Base-by-base conservation (phyloP, 768 basidiomycete species). In the Tylopilus sp. region DNA sequence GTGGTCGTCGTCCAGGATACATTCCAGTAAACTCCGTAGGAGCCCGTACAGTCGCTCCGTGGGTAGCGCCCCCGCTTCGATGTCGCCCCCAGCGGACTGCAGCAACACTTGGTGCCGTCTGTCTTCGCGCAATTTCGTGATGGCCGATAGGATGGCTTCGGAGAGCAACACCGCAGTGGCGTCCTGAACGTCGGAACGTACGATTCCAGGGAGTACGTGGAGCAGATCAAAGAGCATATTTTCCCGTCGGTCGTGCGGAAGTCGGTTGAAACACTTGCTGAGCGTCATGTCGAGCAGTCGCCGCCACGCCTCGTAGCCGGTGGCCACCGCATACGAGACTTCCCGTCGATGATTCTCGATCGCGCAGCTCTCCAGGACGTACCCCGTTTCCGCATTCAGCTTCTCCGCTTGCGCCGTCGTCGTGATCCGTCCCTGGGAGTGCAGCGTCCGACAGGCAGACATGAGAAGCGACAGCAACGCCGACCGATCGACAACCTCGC, bases 141-240 rank as follows among this genome's bases (percentile, higher is more conserved):
- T 86, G 6, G 85, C 79, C 0, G 92, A 87, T 22, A 98, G 68
- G 6, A 89, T 78, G 0, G 84, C 81, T 62, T 96, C 93, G 2
- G 92, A 88, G 9, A 98, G 77, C 4, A 95, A 71, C n/a, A 94
- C 78, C 12, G 90, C 80, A 1, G 91, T 88, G 3, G 83, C 75
- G 52, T 89, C 85, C 33, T 86, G 79, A 21, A 87, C 73, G 50
- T 84, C 85, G 12, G 76, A 70, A 0, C 84, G 85, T 28, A 78
- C 80, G 40, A 95, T 78, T 21, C 82, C 81, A 2, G 93, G 88
- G 21, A 97, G 77, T 21, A 90, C 85, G 60, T 89, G 86, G 19
- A 98, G 78, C 21, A 98, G 74, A 65, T 97, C 96, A 61, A 96
- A 92, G 6, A 97, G 76, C 76, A 96, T 87, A 55, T 84, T 86